phyloP scores from a whole-genome alignment of 2,329 filamentous ascomycete species.

The Nemania abortiva region DNA sequence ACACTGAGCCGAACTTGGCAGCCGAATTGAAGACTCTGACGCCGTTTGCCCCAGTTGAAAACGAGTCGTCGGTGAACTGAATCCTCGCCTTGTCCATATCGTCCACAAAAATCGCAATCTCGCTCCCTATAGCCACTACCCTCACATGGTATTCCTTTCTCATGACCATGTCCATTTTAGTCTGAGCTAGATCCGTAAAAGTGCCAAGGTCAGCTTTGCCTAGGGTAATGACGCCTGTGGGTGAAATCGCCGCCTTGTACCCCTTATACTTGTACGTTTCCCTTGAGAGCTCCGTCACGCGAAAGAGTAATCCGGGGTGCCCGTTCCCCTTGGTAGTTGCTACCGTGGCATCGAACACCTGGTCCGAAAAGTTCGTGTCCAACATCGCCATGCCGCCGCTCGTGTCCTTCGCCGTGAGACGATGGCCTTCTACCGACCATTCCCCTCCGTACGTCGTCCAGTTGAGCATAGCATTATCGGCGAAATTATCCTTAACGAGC shows the following conservation, averaged over 20 bases:
- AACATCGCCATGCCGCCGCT: slow-evolving; percentile 49
- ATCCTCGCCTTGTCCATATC: slow-evolving; percentile 44
- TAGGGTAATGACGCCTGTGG: slow-evolving; percentile 26
- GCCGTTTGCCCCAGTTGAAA: slow-evolving; percentile 45
- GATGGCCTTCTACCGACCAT: slow-evolving; percentile 47
- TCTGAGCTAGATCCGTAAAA: slow-evolving; percentile 29
- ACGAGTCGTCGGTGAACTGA: slow-evolving; percentile 40
- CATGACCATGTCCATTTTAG: slow-evolving; percentile 30
- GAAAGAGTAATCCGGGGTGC: slow-evolving; percentile 54
- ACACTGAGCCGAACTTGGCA: slow-evolving; percentile 46
- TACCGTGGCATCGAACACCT: slow-evolving; percentile 51
- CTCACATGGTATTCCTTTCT: slow-evolving; percentile 44
- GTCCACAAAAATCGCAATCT: slow-evolving; percentile 48
- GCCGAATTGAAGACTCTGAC: slow-evolving; percentile 40
- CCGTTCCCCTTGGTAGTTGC: slow-evolving; percentile 38
- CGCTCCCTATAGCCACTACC: slow-evolving; percentile 44
- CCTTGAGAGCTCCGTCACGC: slow-evolving; percentile 47
- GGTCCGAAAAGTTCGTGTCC: slow-evolving; percentile 54
- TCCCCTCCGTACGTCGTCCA: slow-evolving; percentile 51
- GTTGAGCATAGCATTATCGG: slow-evolving; percentile 55
- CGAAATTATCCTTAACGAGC: slow-evolving; percentile 59
- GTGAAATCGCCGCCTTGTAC: slow-evolving; percentile 29
- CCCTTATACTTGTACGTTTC: slow-evolving; percentile 32
- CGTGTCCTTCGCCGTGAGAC: slow-evolving; percentile 40
- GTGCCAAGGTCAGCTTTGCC: slow-evolving; percentile 27